A percentile compares a stretch with the other conserved stretches of the same genome.
phyloP scores from a whole-genome alignment of 1,284 basidiomycete genomes.

The Cryptococcus sp. region DNA sequence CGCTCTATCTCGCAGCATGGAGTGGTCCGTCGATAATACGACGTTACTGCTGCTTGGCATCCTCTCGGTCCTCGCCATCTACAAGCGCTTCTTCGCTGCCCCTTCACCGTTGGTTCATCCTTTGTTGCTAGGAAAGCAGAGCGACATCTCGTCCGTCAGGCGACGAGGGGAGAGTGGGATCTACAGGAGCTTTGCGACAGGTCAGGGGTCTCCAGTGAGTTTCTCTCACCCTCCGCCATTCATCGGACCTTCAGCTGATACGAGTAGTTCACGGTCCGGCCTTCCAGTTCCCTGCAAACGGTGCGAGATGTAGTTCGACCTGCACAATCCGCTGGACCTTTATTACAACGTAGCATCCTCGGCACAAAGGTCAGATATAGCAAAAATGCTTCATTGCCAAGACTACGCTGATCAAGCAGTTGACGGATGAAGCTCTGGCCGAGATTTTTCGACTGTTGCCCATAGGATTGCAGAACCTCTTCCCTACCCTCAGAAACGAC shows the following conservation, averaged over 20 bases:
- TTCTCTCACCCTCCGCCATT: not conserved
- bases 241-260: not conserved
- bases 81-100: constrained; percentile 34
- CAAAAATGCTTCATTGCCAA: constrained; percentile 14
- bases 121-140: constrained; percentile 44
- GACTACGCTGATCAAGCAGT: constrained; percentile 13
- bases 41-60: constrained; percentile 35
- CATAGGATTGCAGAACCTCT: constrained; percentile 31
- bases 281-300: constrained; percentile 38
- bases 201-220: constrained; percentile 44
- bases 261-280: constrained; percentile 38
- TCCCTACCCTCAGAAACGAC: constrained; percentile 20
- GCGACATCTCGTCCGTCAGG: constrained; percentile 35
- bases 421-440: constrained; percentile 28
- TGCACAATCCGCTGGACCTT: constrained; percentile 11
- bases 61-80: constrained; percentile 31
- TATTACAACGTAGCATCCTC: constrained; percentile 31
- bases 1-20: too few species aligned
- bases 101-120: constrained; percentile 44
- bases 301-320: constrained; percentile 27
- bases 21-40: constrained; percentile 38
- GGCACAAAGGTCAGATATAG: too few species aligned
- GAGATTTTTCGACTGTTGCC: constrained; percentile 35
- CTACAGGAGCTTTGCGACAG: constrained; percentile 45
- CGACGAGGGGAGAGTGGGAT: constrained; percentile 38